phyloP scores from a whole-genome alignment of 176 grass and related monocot species.

The Phragmites australis region DNA sequence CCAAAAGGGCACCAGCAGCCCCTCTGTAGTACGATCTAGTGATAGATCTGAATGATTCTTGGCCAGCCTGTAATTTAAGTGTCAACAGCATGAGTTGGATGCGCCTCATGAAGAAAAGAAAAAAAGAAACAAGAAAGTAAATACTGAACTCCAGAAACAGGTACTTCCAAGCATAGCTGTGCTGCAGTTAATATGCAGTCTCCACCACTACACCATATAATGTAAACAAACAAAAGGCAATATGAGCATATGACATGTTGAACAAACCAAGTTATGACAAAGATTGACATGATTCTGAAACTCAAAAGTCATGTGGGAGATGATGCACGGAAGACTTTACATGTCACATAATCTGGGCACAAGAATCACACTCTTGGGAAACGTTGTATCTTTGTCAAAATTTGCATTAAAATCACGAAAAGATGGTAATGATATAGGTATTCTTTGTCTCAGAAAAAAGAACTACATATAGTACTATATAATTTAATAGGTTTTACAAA shows the following conservation, averaged over 20 bases:
- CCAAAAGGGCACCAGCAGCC: conserved; percentile 79
- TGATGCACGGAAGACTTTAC: neutral
- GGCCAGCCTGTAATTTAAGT: conserved; percentile 57
- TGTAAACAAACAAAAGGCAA: conserved; percentile 9
- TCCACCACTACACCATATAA: neutral
- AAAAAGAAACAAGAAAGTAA: neutral
- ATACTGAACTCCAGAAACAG: neutral
- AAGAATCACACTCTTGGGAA: neutral
- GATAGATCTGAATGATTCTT: conserved; percentile 87
- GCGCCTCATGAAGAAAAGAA: neutral
- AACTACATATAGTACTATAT: neutral
- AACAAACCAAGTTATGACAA: neutral
- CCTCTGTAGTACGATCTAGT: conserved; percentile 91
- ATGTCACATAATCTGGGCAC: neutral
- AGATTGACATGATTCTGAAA: neutral
- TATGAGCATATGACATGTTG: neutral
- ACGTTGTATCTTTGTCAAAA: neutral
- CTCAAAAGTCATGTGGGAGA: neutral
- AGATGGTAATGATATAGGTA: neutral
- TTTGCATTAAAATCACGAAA: neutral
- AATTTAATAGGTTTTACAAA: neutral
- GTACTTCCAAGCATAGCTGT: neutral
- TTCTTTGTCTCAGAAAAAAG: neutral
- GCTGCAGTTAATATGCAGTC: neutral
- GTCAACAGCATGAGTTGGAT: conserved; percentile 27